Evolutionary conservation across 192 early-diverging fungal species (phyloP).

Genomic region (Powellomyces hirtus): DNA sequence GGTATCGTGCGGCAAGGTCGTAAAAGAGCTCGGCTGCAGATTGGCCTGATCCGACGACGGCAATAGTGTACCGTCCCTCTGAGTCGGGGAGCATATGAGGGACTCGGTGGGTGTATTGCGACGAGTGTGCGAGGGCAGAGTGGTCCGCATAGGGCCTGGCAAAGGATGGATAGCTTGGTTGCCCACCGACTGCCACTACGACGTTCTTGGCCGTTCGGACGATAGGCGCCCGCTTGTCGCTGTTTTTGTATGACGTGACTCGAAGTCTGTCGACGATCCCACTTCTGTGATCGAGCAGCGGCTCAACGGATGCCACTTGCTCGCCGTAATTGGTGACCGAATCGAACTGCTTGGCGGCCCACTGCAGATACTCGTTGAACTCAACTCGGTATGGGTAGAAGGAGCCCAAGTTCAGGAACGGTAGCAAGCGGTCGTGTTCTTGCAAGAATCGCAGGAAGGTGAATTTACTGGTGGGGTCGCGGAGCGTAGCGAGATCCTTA

Average conservation of each 20-base stretch:
- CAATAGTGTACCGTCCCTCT: neutral
- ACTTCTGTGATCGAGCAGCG: neutral
- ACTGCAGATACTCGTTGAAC: conserved; percentile 26
- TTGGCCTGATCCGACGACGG: conserved; percentile 13
- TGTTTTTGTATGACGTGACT: neutral
- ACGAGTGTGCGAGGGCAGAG: neutral
- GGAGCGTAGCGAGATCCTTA: conserved; percentile 29
- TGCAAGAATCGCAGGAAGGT: conserved; percentile 26
- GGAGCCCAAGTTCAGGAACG: conserved; percentile 22
- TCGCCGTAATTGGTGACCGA: conserved; percentile 13
- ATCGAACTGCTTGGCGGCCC: conserved; percentile 22
- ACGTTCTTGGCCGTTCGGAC: conserved; percentile 12
- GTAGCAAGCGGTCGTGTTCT: conserved; percentile 11
- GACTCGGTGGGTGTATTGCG: conserved; percentile 13
- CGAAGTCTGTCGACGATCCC: neutral
- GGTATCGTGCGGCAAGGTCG: conserved; percentile 1
- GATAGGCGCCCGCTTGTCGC: neutral
- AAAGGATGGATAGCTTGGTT: conserved; percentile 15
- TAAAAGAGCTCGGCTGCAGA: conserved; percentile 6
- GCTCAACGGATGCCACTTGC: conserved; percentile 1
- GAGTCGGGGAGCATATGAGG: conserved; percentile 11
- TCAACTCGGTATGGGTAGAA: conserved; percentile 29
- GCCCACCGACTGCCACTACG: conserved; percentile 16
- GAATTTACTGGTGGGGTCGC: conserved; percentile 24
- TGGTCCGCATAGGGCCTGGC: neutral